Evolutionary conservation across 2,329 filamentous ascomycete genomes (phyloP), one percentile per base, ranked within the genome.

Genomic region (Ophiosphaerella herpotricha): DNA sequence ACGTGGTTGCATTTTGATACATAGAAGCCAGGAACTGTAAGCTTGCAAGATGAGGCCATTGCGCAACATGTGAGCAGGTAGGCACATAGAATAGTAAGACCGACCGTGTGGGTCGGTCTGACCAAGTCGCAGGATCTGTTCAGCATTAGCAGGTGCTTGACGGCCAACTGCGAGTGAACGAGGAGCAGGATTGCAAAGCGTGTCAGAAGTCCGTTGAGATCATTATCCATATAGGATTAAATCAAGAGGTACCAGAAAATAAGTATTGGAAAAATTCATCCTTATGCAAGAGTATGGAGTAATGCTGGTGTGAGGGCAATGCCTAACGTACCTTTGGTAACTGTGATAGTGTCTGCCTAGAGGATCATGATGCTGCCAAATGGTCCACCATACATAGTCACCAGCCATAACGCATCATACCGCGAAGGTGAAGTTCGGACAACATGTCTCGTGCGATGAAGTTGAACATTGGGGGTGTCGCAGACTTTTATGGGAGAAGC

Each of bases 241-340:
- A 58, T 58, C 55, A 94, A 96, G 91, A 96, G 91, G 91, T 96
- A 91, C 91, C 91, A 96, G 60, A 64, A 64, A 58, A 47, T 50
- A 49, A 51, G 51, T 55, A 60, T 58, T 21, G 50, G 55, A 55
- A 45, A 48, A 43, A 46, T 50, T 63, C 60, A 61, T 62, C 62
- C 57, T 57, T 62, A 43, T 54, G 47, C 43, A 13, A 21, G 37
- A 14, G 29, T 18, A 34, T 5, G 16, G 11, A n/a, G 29, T 11
- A 26, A 2, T 14, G 45, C 12, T 14, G 37, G 4, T 2, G 4
- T 2, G 14, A 23, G 12, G 9, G n/a, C 3, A 11, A 12, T 23
- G n/a, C 21, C 12, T 16, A 42, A 47, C 45, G 31, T 47, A 47
- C 45, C 43, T 24, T 16, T 5, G 29, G 35, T 4, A 24, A 9